phyloP scores from a whole-genome alignment of 352 stramenopile genomes.

The Ophiocytium majus region DNA sequence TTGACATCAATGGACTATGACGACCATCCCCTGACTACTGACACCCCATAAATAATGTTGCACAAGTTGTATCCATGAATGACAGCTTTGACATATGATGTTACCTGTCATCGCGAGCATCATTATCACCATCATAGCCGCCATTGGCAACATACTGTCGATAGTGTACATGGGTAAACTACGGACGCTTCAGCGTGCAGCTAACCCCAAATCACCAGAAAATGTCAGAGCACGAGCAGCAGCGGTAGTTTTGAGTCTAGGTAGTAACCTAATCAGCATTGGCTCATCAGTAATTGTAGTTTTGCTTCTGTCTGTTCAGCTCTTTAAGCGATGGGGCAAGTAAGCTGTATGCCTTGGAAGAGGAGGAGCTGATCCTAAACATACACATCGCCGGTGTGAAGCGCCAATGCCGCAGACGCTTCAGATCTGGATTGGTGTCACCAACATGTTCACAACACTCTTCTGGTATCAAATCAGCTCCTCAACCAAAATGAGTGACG shows the following conservation, averaged over 20 bases:
- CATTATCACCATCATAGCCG: not conserved
- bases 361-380: too few relatives aligned
- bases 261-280: not conserved
- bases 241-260: not conserved
- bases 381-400: too few relatives aligned
- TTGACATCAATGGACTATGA: not conserved
- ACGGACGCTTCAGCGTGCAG: not conserved
- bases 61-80: not conserved
- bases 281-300: not conserved
- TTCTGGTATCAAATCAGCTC: not conserved
- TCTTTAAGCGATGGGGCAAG: too few relatives aligned
- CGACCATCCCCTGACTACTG: not conserved
- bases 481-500: not conserved
- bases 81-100: not conserved
- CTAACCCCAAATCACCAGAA: not conserved
- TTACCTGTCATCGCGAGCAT: not conserved
- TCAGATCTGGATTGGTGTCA: too few relatives aligned
- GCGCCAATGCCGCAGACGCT: too few relatives aligned
- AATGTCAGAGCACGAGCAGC: not conserved
- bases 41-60: not conserved
- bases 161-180: not conserved
- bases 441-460: too few relatives aligned
- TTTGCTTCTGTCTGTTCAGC: not conserved
- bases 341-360: too few relatives aligned
- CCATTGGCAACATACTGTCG: not conserved